Conservation (phyloP, 2,329 filamentous ascomycete genomes). For the Ustulina deusta region DNA sequence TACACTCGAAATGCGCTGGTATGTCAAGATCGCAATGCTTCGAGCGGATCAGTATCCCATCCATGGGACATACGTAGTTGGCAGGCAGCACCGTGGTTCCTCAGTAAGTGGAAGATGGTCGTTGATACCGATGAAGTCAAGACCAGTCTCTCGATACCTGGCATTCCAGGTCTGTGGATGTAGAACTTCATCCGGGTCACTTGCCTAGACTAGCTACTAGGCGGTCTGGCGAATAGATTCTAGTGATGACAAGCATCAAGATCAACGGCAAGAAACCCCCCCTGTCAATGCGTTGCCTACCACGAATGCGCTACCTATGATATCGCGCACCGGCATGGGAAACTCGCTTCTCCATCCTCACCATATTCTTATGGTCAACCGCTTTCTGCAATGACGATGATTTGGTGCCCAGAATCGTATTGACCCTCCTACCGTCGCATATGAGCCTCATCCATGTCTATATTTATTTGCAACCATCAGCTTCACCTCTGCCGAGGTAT, state of each 20-base stretch:
- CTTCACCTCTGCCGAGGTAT: background rate
- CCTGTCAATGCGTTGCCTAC: background rate
- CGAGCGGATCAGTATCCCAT: conserved; percentile 34
- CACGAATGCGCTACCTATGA: background rate
- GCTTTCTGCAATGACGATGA: no score
- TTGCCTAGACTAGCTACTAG: background rate
- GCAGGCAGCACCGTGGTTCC: conserved; percentile 43
- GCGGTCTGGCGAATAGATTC: background rate
- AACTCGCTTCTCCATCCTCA: background rate
- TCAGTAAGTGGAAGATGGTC: conserved; percentile 39
- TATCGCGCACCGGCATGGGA: no score
- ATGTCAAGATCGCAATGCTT: conserved; percentile 35
- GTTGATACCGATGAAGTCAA: conserved; percentile 31
- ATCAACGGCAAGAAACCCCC: background rate
- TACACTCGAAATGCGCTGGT: conserved; percentile 49
- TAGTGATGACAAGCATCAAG: background rate
- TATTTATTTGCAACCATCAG: background rate
- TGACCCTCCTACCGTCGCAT: background rate
- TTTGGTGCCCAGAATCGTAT: background rate
- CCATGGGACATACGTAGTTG: conserved; percentile 52
- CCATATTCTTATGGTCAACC: background rate
- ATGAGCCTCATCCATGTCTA: background rate
- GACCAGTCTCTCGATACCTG: conserved; percentile 18
- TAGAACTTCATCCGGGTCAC: conserved; percentile 3
- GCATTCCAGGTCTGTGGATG: conserved; percentile 39